These are phyloP conservation scores for Suillus ampliporus DNA, from an alignment of 768 basidiomycete species.

Conservation along the genomic window DNA sequence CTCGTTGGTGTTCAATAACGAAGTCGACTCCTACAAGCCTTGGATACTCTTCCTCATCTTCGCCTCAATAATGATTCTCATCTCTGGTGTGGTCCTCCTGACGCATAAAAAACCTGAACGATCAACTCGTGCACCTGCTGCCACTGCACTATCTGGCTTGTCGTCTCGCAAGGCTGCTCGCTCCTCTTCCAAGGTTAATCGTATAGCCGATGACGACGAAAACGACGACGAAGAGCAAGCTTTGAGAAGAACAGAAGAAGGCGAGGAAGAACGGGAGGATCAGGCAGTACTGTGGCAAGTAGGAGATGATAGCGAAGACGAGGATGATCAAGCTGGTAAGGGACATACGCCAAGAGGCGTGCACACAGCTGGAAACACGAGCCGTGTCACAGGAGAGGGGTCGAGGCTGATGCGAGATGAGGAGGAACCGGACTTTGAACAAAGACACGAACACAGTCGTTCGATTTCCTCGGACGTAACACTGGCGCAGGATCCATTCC, in stretches of 20 bases:
- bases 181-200: slow-evolving; percentile 25
- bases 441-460: slow-evolving; percentile 32
- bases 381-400: slow-evolving; percentile 44
- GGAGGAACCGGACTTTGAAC: slow-evolving; percentile 41
- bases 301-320: slow-evolving; percentile 74
- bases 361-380: slow-evolving; percentile 16
- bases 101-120: slow-evolving; percentile 90
- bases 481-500: slow-evolving; percentile 26
- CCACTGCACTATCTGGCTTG: slow-evolving; percentile 33
- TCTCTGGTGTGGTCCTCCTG: slow-evolving; percentile 90
- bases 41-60: slow-evolving; percentile 93
- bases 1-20: slow-evolving; percentile 80
- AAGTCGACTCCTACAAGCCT: slow-evolving; percentile 82
- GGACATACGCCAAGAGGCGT: slow-evolving; percentile 28
- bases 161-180: slow-evolving; percentile 25
- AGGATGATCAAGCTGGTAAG: slow-evolving; percentile 52
- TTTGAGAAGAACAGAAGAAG: slow-evolving; percentile 42
- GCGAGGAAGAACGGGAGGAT: slow-evolving; percentile 41
- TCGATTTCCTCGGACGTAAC: slow-evolving; percentile 47
- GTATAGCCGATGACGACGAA: slow-evolving; percentile 17
- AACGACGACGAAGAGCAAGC: slow-evolving; percentile 48
- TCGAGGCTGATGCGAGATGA: slow-evolving; percentile 46
- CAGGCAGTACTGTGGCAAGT: slow-evolving; percentile 66
- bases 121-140: slow-evolving; percentile 28
- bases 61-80: slow-evolving; percentile 83